Conservation (phyloP, 73 alveolate species). For the Paramecium octaurelia region DNA sequence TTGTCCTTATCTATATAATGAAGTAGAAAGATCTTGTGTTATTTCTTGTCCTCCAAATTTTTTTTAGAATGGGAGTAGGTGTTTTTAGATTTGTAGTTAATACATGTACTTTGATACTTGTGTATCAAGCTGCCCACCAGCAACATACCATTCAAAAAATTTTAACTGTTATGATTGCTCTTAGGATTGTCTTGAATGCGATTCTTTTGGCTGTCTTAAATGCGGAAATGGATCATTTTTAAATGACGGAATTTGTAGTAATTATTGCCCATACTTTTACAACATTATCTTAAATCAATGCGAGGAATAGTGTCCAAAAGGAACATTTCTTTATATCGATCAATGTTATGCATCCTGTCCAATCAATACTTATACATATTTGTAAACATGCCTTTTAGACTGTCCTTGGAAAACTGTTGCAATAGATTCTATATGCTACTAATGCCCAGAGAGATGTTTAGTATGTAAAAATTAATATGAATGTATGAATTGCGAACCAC, state of each 20-base stretch:
- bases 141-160: background rate
- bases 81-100: background rate
- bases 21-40: background rate
- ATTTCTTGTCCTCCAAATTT: conserved; percentile 12
- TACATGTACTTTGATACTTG: background rate
- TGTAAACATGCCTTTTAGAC: background rate
- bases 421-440: background rate
- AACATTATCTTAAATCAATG: background rate
- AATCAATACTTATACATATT: background rate
- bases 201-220: background rate
- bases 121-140: background rate
- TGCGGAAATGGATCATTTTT: background rate
- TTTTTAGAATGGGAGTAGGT: background rate
- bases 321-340: background rate
- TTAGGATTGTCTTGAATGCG: background rate
- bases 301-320: background rate
- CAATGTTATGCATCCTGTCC: background rate
- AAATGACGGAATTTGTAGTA: background rate
- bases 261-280: background rate
- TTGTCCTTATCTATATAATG: background rate
- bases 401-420: background rate
- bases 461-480: background rate
- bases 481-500: background rate
- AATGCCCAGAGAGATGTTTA: background rate
- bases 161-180: background rate